phyloP scores from a whole-genome alignment of 2,329 filamentous ascomycete genomes.

The Aspergillus sp. region DNA sequence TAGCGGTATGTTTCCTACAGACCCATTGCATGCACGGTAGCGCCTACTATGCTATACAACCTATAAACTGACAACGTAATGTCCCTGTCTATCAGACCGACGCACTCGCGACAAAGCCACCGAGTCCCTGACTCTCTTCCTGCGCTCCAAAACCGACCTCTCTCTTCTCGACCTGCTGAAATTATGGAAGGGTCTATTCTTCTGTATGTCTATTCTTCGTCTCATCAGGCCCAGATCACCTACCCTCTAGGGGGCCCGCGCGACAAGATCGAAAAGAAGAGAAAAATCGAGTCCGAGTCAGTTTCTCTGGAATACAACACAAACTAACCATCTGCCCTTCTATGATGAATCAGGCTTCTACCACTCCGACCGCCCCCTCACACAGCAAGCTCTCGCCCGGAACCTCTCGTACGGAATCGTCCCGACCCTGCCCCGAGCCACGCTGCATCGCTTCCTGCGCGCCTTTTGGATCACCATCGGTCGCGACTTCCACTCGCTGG shows the following conservation, averaged over 20 bases:
- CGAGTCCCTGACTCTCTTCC: slow-evolving; percentile 72
- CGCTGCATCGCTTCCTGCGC: slow-evolving; percentile 51
- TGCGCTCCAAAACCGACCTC: slow-evolving; percentile 64
- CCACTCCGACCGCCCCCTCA: slow-evolving; percentile 87
- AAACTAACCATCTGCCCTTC: not conserved
- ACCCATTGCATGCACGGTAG: not conserved
- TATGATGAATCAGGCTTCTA: slow-evolving; percentile 62
- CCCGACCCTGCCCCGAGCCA: slow-evolving; percentile 55
- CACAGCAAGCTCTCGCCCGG: slow-evolving; percentile 78
- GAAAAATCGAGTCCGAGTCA: not conserved
- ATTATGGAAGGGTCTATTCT: slow-evolving; percentile 94
- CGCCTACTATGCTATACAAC: not conserved
- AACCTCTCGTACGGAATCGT: slow-evolving; percentile 71
- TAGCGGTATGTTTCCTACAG: slow-evolving; percentile 58
- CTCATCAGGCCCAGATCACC: not conserved
- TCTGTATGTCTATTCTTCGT: slow-evolving; percentile 51
- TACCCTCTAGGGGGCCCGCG: not conserved
- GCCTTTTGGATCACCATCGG: slow-evolving; percentile 72
- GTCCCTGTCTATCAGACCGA: slow-evolving; percentile 58
- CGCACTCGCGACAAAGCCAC: slow-evolving; percentile 76
- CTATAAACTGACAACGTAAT: slow-evolving; percentile 8
- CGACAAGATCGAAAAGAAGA: not conserved
- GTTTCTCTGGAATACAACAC: not conserved
- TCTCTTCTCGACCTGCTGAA: slow-evolving; percentile 73
- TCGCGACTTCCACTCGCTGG: slow-evolving; percentile 68